phyloP scores from a whole-genome alignment of 2,329 filamentous ascomycete species.

The Scytalidium lignicola region DNA sequence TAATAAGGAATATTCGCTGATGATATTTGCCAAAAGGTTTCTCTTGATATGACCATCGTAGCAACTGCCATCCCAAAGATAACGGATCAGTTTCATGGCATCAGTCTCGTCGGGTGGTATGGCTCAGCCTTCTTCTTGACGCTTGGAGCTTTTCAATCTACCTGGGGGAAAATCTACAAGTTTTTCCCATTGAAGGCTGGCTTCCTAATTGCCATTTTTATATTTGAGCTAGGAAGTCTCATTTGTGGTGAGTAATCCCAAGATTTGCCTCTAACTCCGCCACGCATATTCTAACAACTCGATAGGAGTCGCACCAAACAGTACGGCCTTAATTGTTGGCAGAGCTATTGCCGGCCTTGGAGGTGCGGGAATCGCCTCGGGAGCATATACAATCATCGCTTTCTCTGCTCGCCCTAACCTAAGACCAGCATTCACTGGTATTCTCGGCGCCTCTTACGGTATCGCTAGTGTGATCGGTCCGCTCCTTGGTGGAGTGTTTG shows the following conservation, averaged over 20 bases:
- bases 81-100: slow-evolving; percentile 44
- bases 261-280: neutral
- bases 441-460: slow-evolving; percentile 27
- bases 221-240: slow-evolving; percentile 33
- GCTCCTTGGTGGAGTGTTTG: slow-evolving; percentile 31
- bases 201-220: slow-evolving; percentile 26
- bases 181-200: slow-evolving; percentile 28
- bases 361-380: slow-evolving; percentile 29
- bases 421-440: slow-evolving; percentile 29
- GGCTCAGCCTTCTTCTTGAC: slow-evolving; percentile 50
- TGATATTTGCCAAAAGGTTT: slow-evolving; percentile 13
- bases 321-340: slow-evolving; percentile 30
- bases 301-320: slow-evolving; percentile 26
- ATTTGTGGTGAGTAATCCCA: slow-evolving; percentile 27
- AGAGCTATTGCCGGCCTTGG: slow-evolving; percentile 30
- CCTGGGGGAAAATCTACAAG: slow-evolving; percentile 29
- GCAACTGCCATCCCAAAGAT: slow-evolving; percentile 53
- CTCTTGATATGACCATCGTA: slow-evolving; percentile 45
- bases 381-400: slow-evolving; percentile 40
- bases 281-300: slow-evolving; percentile 5
- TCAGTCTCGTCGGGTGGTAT: slow-evolving; percentile 51
- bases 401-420: slow-evolving; percentile 28
- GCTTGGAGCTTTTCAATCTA: slow-evolving; percentile 30
- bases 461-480: slow-evolving; percentile 27
- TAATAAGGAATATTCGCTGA: slow-evolving; percentile 9